Percentiles rank a stretch among this genome's conserved stretches.
These are phyloP conservation scores for Pezicula rhizophila DNA, from an alignment of 2,329 filamentous ascomycete species.

Conservation along the genomic window DNA sequence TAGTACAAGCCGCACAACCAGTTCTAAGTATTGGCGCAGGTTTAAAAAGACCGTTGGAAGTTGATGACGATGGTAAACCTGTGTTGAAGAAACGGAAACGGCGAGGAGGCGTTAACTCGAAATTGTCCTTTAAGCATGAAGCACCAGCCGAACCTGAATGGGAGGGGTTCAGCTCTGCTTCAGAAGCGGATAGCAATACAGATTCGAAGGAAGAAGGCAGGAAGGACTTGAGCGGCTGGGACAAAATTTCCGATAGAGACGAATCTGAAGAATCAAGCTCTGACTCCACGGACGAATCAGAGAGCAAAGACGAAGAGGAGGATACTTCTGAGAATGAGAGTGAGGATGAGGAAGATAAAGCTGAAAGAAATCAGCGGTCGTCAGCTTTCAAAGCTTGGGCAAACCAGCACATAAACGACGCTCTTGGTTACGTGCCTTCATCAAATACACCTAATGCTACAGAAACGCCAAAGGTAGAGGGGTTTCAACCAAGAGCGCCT, in stretches of 20 bases:
- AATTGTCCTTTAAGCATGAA: slow-evolving; percentile 42
- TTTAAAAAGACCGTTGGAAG: slow-evolving; percentile 77
- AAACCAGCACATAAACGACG: slow-evolving; percentile 75
- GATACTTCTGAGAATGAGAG: slow-evolving; percentile 22
- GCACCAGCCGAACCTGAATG: slow-evolving; percentile 47
- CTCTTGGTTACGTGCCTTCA: slow-evolving; percentile 58
- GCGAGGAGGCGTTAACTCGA: slow-evolving; percentile 54
- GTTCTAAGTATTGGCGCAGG: slow-evolving; percentile 58
- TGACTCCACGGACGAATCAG: neutral
- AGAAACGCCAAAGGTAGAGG: slow-evolving; percentile 46
- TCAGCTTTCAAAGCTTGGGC: slow-evolving; percentile 94
- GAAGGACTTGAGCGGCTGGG: slow-evolving; percentile 4
- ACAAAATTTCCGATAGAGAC: neutral
- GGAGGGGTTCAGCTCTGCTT: slow-evolving; percentile 53
- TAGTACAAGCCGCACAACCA: slow-evolving; percentile 1
- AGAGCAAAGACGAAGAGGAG: slow-evolving; percentile 12
- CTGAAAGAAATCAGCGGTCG: slow-evolving; percentile 33
- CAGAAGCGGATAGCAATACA: slow-evolving; percentile 31
- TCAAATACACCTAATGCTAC: slow-evolving; percentile 29
- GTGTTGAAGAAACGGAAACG: slow-evolving; percentile 79
- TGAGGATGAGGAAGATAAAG: slow-evolving; percentile 27
- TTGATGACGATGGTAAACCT: slow-evolving; percentile 70
- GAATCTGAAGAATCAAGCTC: neutral
- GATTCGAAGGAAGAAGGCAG: slow-evolving; percentile 26
- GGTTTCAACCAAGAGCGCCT: slow-evolving; percentile 60